Evolutionary conservation across 306 rosid genomes (phyloP).

Genomic region (Prunus dulcis): DNA sequence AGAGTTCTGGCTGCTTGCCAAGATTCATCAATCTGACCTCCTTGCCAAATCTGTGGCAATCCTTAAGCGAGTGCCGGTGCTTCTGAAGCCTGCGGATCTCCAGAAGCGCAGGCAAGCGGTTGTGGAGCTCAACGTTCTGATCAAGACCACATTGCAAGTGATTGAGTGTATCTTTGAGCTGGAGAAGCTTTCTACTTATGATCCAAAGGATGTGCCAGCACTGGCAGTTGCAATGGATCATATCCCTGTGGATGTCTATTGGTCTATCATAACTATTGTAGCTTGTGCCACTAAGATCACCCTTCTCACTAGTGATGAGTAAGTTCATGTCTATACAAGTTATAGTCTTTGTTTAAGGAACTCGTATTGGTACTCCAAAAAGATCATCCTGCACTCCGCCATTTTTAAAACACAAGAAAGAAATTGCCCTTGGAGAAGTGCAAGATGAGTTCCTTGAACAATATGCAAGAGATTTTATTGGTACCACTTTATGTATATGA

Average conservation of each 20-base stretch:
- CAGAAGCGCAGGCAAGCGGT: constrained; percentile 39
- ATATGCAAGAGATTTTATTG: too few species aligned
- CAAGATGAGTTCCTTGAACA: too few species aligned
- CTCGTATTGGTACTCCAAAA: too few species aligned
- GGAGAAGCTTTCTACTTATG: constrained; percentile 36
- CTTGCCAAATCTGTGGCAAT: constrained; percentile 58
- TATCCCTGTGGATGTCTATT: constrained; percentile 54
- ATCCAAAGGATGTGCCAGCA: constrained; percentile 53
- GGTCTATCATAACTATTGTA: constrained; percentile 53
- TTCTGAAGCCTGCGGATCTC: constrained; percentile 32
- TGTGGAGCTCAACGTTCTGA: constrained; percentile 42
- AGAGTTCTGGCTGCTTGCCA: constrained; percentile 59
- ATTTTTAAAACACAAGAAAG: too few species aligned
- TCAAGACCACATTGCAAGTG: constrained; percentile 46
- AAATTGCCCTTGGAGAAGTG: too few species aligned
- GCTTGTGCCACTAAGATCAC: constrained; percentile 45
- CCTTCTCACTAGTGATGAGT: constrained; percentile 43
- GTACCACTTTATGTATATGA: not conserved
- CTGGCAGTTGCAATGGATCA: constrained; percentile 35
- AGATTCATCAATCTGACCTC: constrained; percentile 37
- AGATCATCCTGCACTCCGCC: not conserved
- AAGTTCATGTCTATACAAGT: constrained; percentile 6
- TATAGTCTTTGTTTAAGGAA: not conserved
- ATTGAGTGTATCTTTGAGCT: constrained; percentile 41
- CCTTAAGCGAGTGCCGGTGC: constrained; percentile 48